Base-by-base conservation (phyloP, 176 grass and related monocot genomes). In the Phragmites australis region DNA sequence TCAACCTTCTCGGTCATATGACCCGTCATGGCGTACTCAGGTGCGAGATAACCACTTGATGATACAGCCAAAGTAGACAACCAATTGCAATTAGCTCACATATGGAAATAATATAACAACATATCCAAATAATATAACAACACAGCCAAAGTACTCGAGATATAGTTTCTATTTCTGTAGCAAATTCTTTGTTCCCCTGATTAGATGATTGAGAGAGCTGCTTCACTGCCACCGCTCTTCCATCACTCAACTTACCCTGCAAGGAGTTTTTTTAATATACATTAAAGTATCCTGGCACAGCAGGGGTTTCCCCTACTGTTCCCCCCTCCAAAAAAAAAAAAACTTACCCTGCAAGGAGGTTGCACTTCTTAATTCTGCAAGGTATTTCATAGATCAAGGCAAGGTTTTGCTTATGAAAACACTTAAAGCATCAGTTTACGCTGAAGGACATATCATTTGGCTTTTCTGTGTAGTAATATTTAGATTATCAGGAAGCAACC, bases 11-110 rank as follows among this genome's bases (percentile, higher is more conserved):
- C 93, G 1, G 93, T 95, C 77, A 95, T 70, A 81, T 95, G 90
- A 22, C 93, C 93, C 83, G 87, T 92, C 93, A 95, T 92, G 40
- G 93, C 93, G 16, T 95, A 95, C 82, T 95, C 93, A 14, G 90
- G 90, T 65, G 93, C 93, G 16, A 97, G 85, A 61, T 97, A 96
- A 17, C 93, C 93, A 83, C 93, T 96, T 42, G n/a, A 61, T 63
- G 27, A 49, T 48, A 19, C 5, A 64, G 11, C 4, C 16, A 79
- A 85, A 73, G 21, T 22, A 41, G 21, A 72, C 9, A 77, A 70
- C 26, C 43, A 17, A 29, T 34, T 25, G 4, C 15, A 0, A 44
- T 73, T 15, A 77, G 52, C 21, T 70, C 29, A 39, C 47, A 15
- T 62, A 29, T 17, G 16, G 31, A 31, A 56, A 78, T 21, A 78